phyloP scores from a whole-genome alignment of 1,284 basidiomycete genomes.

The Fistulinella cinereoalba region DNA sequence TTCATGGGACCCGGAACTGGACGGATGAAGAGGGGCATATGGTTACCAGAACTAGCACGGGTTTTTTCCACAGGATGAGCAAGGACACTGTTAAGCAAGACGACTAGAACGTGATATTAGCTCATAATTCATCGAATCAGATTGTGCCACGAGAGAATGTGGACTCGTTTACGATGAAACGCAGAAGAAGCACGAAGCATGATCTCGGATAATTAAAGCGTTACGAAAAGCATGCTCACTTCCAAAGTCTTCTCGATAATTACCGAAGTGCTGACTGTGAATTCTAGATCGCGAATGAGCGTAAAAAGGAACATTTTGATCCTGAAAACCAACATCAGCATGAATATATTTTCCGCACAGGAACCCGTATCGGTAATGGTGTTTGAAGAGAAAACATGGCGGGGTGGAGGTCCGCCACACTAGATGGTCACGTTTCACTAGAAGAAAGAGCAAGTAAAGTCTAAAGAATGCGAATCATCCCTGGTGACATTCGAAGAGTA shows the following conservation, averaged over 20 bases:
- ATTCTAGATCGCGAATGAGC: constrained; percentile 55
- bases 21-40: constrained; percentile 53
- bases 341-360: background rate
- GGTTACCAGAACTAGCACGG: constrained; percentile 47
- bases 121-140: constrained; percentile 10
- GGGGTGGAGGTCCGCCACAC: constrained; percentile 1
- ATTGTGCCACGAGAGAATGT: constrained; percentile 6
- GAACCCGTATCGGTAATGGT: constrained; percentile 1
- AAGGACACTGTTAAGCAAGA: constrained; percentile 43
- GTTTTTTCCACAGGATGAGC: constrained; percentile 55
- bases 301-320: constrained; percentile 62
- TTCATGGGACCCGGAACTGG: constrained; percentile 10
- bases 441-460: constrained; percentile 3
- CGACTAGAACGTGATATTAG: constrained; percentile 7
- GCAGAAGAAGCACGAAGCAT: constrained; percentile 13
- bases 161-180: constrained; percentile 26
- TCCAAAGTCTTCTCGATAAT: constrained; percentile 61
- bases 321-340: constrained; percentile 36
- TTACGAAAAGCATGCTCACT: constrained; percentile 41
- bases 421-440: background rate
- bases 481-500: constrained; percentile 9
- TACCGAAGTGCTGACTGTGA: constrained; percentile 48
- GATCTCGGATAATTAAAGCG: constrained; percentile 20
- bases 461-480: constrained; percentile 24
- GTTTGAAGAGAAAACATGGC: constrained; percentile 1